A percentile compares a stretch with the other conserved stretches of the same genome.
Conservation (phyloP, 2,329 filamentous ascomycete species). For the Aureobasidium sp. region DNA sequence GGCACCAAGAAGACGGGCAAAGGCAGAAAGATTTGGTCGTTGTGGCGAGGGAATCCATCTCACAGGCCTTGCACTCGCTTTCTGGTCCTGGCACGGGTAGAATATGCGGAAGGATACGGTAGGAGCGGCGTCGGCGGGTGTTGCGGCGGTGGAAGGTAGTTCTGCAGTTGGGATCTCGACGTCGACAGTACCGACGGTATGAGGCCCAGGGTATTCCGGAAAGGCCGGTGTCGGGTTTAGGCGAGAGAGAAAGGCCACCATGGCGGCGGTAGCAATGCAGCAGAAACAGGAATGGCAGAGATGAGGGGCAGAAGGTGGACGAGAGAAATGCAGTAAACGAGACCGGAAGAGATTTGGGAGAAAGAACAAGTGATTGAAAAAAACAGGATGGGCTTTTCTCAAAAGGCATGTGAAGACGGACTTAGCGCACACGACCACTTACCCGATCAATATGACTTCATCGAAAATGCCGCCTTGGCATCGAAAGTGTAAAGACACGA, state of each 20-base stretch:
- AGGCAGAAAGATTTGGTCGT: slow-evolving; percentile 64
- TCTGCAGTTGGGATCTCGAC: slow-evolving; percentile 64
- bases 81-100: slow-evolving; percentile 55
- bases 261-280: slow-evolving; percentile 18
- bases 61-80: slow-evolving; percentile 40
- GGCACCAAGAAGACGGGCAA: slow-evolving; percentile 68
- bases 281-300: background rate
- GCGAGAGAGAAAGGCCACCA: slow-evolving; percentile 34
- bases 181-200: slow-evolving; percentile 72
- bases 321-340: background rate
- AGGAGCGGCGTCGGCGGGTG: slow-evolving; percentile 50
- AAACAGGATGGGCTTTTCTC: background rate
- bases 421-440: slow-evolving; percentile 13
- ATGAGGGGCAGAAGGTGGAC: background rate
- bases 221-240: slow-evolving; percentile 66
- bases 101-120: slow-evolving; percentile 78
- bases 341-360: too few relatives aligned
- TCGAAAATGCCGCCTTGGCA: slow-evolving; percentile 6
- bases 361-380: background rate
- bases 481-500: background rate
- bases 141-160: slow-evolving; percentile 46
- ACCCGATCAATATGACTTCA: background rate
- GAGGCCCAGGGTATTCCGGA: slow-evolving; percentile 67
- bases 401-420: slow-evolving; percentile 12
- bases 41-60: slow-evolving; percentile 75